Evolutionary conservation across 2,329 filamentous ascomycete species (phyloP).

Genomic region (Fusarium duplospermum): DNA sequence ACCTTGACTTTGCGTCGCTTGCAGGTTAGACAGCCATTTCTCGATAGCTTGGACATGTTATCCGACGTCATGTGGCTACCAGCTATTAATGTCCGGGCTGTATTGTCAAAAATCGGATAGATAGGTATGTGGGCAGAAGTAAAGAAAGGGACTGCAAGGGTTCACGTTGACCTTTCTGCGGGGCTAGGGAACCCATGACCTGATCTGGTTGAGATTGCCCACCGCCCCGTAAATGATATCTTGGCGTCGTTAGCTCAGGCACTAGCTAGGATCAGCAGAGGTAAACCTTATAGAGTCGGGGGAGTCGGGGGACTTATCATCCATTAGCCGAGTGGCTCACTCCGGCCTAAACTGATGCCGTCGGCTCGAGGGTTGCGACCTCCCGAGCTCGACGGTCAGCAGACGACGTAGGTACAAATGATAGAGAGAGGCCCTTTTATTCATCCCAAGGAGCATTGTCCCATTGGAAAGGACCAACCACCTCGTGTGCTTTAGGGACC

Average conservation of each 20-base stretch:
- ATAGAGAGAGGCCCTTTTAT: neutral
- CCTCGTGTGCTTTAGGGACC: neutral
- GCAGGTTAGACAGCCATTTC: neutral
- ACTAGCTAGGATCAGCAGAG: neutral
- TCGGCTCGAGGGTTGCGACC: neutral
- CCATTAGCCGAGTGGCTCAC: neutral
- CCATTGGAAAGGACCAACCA: neutral
- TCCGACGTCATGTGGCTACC: neutral
- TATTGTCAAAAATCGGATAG: neutral
- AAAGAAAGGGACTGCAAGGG: neutral
- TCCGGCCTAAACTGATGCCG: neutral
- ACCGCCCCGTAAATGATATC: neutral
- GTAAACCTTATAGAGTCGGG: neutral
- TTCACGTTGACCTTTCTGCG: neutral
- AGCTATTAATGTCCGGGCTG: neutral
- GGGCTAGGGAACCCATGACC: neutral
- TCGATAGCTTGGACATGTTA: neutral
- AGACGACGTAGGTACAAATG: neutral
- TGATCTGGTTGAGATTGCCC: neutral
- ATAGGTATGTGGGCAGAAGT: neutral
- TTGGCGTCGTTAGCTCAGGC: neutral
- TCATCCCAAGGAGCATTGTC: no score
- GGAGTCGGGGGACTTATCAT: neutral
- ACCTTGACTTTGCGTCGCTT: neutral
- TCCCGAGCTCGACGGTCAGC: neutral